These are phyloP conservation scores for Linaria vulgaris DNA, from an alignment of 257 asterid genomes.

Conservation along the genomic window DNA sequence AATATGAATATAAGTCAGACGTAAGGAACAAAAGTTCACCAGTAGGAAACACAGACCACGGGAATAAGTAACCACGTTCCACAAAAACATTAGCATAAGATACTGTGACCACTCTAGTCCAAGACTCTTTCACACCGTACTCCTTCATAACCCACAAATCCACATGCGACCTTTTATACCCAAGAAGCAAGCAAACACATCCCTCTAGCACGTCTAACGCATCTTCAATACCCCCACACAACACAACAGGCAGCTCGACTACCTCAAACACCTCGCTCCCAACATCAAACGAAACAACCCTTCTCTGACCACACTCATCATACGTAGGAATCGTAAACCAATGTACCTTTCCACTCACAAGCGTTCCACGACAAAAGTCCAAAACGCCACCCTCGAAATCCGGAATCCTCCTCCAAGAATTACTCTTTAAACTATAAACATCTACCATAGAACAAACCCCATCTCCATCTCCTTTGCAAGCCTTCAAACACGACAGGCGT, in stretches of 20 bases:
- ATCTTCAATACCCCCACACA: neutral
- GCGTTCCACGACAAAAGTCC: neutral
- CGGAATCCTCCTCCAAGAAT: neutral
- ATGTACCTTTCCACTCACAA: slow-evolving; percentile 6
- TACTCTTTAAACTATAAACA: slow-evolving; percentile 6
- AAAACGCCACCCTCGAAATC: too few relatives aligned
- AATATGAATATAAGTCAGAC: too few relatives aligned
- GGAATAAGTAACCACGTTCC: neutral
- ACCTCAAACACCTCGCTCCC: neutral
- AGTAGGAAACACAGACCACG: neutral
- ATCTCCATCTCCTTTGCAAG: neutral
- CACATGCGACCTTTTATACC: neutral
- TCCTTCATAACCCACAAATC: slow-evolving; percentile 13
- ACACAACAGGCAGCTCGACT: neutral
- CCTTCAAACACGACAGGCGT: neutral
- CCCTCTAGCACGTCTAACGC: neutral
- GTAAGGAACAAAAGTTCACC: neutral
- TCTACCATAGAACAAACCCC: neutral
- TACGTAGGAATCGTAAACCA: neutral
- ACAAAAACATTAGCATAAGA: neutral
- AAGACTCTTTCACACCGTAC: slow-evolving; percentile 4
- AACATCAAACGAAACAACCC: neutral
- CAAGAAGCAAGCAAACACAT: too few relatives aligned
- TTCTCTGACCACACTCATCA: neutral
- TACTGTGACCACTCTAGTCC: neutral